A percentile compares a stretch with the other conserved stretches of the same genome.
Evolutionary conservation across 2,329 filamentous ascomycete genomes (phyloP).

Genomic region (Talaromyces sp.): DNA sequence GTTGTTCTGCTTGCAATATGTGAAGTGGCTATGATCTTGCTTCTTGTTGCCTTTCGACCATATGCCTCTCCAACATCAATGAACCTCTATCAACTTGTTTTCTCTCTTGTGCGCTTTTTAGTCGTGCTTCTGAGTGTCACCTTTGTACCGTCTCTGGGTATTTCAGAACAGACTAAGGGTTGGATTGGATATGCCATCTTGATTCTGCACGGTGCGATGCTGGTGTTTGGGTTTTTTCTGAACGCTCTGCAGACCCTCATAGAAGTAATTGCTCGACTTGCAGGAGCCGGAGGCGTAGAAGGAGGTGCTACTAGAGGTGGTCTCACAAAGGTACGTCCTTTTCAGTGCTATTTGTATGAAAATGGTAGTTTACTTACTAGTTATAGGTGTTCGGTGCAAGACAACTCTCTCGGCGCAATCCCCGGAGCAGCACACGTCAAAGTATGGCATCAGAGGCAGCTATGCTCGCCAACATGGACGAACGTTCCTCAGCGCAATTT

Average conservation of each 20-base stretch:
- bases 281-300: slow-evolving; percentile 77
- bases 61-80: slow-evolving; percentile 91
- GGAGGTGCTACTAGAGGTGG: slow-evolving; percentile 71
- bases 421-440: slow-evolving; percentile 61
- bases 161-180: slow-evolving; percentile 75
- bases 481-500: slow-evolving; percentile 56
- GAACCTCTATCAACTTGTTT: slow-evolving; percentile 91
- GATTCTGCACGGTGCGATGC: slow-evolving; percentile 75
- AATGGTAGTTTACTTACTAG: not conserved
- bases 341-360: not conserved
- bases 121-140: slow-evolving; percentile 73
- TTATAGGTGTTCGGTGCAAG: slow-evolving; percentile 76
- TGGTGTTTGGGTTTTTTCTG: slow-evolving; percentile 89
- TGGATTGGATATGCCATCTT: slow-evolving; percentile 96
- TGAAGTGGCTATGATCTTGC: slow-evolving; percentile 85
- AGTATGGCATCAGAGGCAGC: slow-evolving; percentile 79
- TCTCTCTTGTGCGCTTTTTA: slow-evolving; percentile 71
- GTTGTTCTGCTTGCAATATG: slow-evolving; percentile 89
- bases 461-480: slow-evolving; percentile 70
- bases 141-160: slow-evolving; percentile 78
- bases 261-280: slow-evolving; percentile 78
- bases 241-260: slow-evolving; percentile 87
- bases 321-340: slow-evolving; percentile 66
- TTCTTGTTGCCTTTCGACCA: slow-evolving; percentile 82
- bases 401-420: slow-evolving; percentile 72